Evolutionary conservation across 805 yeast genomes (phyloP), one percentile per base, ranked within the genome.

Genomic region (Scheffersomyces spartinae): DNA sequence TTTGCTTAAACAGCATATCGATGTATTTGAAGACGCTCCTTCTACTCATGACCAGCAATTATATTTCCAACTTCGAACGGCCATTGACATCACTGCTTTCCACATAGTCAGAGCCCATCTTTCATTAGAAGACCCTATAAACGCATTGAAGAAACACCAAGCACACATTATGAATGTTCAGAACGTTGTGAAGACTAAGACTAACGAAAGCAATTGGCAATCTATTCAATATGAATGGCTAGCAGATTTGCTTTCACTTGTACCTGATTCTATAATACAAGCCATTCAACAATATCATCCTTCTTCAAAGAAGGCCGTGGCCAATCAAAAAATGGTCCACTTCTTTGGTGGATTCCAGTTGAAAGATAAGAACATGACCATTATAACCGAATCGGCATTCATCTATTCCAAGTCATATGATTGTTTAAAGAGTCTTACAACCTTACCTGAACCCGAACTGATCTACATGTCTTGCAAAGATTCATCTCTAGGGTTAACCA

Each of bases 91-190:
- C 4, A 24, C 52, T 3, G 55, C 58, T 2, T 46, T 60, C 19
- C 65, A 60, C 30, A 51, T 58, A 10, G 56, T 56, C 3, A 38
- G 65, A 18, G 58, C 58, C 4, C 55, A 55, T 31, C 44, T 56
- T 13, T 56, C 65, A 2, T 23, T 54, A 2, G 65, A 60, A 26
- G 55, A 54, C 27, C 56, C 61, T 2, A 24, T 58, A 6, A 30
- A 42, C 9, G 65, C 64, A 3, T 36, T 60, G 21, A 42, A 44
- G 23, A 54, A 48, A 28, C 65, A 58, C 29, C 36, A 40, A 13
- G 43, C 55, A 9, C 67, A 60, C 35, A 38, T 57, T 4, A 30
- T 36, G 9, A 47, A 40, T 18, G 50, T 58, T 5, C 24, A 37
- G 9, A 37, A 35, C 7, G 27, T 35, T 2, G 16, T 38, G 5